Conservation (phyloP, 164 flowering plant genomes). For the Nelumbo lutea region DNA sequence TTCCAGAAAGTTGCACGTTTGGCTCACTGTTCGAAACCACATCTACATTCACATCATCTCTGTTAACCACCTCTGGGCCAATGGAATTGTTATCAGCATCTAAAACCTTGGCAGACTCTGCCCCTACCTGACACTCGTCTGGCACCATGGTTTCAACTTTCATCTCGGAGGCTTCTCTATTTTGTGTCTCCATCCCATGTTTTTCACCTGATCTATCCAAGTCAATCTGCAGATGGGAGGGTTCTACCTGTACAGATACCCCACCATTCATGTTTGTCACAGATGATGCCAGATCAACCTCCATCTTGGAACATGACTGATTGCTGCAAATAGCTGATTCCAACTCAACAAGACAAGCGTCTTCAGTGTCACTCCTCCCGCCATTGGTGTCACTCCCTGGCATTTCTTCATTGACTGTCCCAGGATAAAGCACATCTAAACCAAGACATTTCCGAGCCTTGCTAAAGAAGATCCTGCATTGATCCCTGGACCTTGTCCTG, state of each 20-base stretch:
- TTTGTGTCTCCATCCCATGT: slow-evolving; percentile 14
- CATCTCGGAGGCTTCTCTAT: slow-evolving; percentile 18
- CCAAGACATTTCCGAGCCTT: slow-evolving; percentile 87
- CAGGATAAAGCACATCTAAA: slow-evolving; percentile 49
- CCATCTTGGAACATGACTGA: slow-evolving; percentile 41
- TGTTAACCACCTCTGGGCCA: slow-evolving; percentile 7
- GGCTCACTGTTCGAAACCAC: neutral
- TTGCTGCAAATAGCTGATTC: slow-evolving; percentile 46
- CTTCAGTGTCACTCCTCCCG: slow-evolving; percentile 69
- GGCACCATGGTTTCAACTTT: slow-evolving; percentile 7
- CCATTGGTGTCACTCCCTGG: slow-evolving; percentile 54
- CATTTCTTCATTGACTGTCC: slow-evolving; percentile 28
- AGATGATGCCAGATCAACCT: slow-evolving; percentile 34
- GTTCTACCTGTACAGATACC: slow-evolving; percentile 24
- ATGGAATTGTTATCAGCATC: slow-evolving; percentile 14
- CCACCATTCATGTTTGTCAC: slow-evolving; percentile 17
- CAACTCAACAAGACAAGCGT: slow-evolving; percentile 55
- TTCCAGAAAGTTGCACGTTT: neutral
- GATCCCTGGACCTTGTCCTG: slow-evolving; percentile 65
- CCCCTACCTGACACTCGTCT: slow-evolving; percentile 13
- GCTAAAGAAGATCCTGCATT: slow-evolving; percentile 86
- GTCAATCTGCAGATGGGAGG: slow-evolving; percentile 20
- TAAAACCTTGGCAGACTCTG: slow-evolving; percentile 9
- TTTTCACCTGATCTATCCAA: slow-evolving; percentile 18
- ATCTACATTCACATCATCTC: slow-evolving; percentile 4